phyloP scores from a whole-genome alignment of 2,329 filamentous ascomycete genomes.

The Aspergillus novofumigatus region DNA sequence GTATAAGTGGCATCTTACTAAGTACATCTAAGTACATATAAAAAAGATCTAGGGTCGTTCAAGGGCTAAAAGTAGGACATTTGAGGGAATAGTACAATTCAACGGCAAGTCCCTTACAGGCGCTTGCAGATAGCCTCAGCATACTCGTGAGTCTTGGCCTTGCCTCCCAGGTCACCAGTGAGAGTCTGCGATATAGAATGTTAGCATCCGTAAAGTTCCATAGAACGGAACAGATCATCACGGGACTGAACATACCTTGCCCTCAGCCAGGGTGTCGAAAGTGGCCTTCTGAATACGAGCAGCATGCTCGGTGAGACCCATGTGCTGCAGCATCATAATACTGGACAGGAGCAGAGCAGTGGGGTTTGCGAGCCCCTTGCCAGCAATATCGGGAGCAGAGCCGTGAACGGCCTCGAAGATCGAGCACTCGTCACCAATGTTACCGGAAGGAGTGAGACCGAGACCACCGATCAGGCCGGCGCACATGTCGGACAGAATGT shows the following conservation, averaged over 20 bases:
- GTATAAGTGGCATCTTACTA: constrained; percentile 21
- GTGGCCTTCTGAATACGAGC: constrained; percentile 87
- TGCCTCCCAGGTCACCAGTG: constrained; percentile 94
- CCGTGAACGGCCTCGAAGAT: constrained; percentile 99
- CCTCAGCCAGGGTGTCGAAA: constrained; percentile 91
- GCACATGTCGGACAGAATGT: constrained; percentile 99
- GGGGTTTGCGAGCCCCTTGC: constrained; percentile 94
- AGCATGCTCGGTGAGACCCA: constrained; percentile 83
- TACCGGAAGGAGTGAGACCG: constrained; percentile 93
- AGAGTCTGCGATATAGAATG: constrained; percentile 51
- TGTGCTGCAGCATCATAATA: constrained; percentile 99
- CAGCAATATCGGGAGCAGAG: constrained; percentile 92
- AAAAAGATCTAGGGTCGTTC: constrained; percentile 37
- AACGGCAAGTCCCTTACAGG: constrained; percentile 39
- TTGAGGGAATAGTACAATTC: constrained; percentile 35
- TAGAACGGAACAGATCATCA: not conserved
- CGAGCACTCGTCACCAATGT: constrained; percentile 98
- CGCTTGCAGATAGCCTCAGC: constrained; percentile 81
- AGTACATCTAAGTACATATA: constrained; percentile 33
- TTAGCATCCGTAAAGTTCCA: constrained; percentile 7
- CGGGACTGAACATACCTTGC: constrained; percentile 58
- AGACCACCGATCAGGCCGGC: constrained; percentile 97
- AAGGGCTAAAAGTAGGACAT: constrained; percentile 29
- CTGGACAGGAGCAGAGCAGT: constrained; percentile 91
- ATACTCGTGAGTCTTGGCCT: constrained; percentile 93